Base-by-base conservation (phyloP, 2,329 filamentous ascomycete genomes). In the Myriosclerotinia duriaeana region DNA sequence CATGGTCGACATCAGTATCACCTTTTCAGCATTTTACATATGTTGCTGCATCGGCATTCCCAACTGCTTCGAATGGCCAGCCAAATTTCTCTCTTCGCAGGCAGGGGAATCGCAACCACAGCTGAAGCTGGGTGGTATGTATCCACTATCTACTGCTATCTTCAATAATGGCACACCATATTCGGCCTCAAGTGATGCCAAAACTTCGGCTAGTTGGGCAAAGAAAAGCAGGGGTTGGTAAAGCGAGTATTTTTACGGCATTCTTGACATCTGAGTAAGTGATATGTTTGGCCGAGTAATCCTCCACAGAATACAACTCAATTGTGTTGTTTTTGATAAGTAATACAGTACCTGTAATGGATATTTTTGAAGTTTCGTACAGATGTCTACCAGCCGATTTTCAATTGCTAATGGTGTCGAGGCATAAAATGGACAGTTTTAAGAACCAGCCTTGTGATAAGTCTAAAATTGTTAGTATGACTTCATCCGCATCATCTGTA, bases 161-260 rank as follows among this genome's bases (percentile, higher is more conserved):
- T 44, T 62, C 0, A 73, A 15, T 40, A 80, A 84, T 0, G 80
- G 78, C 1, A 71, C 66, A 0, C 81, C 82, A 48, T 86, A 78
- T 7, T 80, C 78, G 3, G 64, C 59, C 50, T 77, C 74, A 2
- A 77, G 69, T 15, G 71, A 71, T 9, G 69, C 67, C 7, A 76
- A 68, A 9, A 70, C 68, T n/a, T 66, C 26, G 1, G 76, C 75
- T 1, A 77, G 59, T 5, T 67, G 54, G 4, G 74, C 72, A 64
- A 76, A 77, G 17, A 71, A 53, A 5, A 67, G 36, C 6, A 77
- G 30, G 1, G 76, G 76, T 30, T 68, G 65, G 58, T 77, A 78
- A 8, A 77, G 68, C 6, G 71, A 56, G 11, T 60, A 64, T n/a
- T 17, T 72, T 68, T 8, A 77, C 71, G 36, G 74, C 61, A 14